Base-by-base conservation (phyloP, 192 early-diverging fungal genomes). In the Dissophora ornata region DNA sequence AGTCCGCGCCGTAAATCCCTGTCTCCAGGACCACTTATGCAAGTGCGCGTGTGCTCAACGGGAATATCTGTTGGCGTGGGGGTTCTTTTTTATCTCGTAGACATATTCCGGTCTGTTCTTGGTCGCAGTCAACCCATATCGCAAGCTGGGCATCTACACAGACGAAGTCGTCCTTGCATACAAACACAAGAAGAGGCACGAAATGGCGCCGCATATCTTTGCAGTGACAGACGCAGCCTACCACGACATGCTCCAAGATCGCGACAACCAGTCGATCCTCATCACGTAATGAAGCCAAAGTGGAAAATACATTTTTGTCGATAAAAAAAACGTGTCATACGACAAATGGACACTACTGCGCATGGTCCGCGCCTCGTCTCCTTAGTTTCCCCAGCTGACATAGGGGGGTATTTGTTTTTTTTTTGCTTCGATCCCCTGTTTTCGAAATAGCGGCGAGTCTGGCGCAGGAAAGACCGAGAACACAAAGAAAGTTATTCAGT, bases 401-500 rank as follows among this genome's bases (percentile, higher is more conserved):
- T 28, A 44, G 22, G 41, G 56, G 56, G 40, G 21, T 12, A 48
- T 11, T 40, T 38, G 15, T 25, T 0, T 57, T n/a, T 29, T 47
- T 15, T 61, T 13, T 30, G 26, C 26, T 58, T n/a, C n/a, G n/a
- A n/a, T n/a, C n/a, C n/a, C n/a, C n/a, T n/a, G n/a, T 16, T n/a
- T 46, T 22, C 24, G 58, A 12, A 24, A 36, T 60, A 94, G 91
- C 40, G 98, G 98, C 57, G 98, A 99, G 85, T 97, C 96, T 28
- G 98, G 98, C 47, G 97, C 97, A 7, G 98, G 98, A 54, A 99
- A 99, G 82, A 99, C 98, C 16, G 98, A 99, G 85, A 98, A 98
- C 83, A 99, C 97, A 16, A 99, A 99, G 66, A 97, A 96, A 57
- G 95, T 98, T 34, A 98, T 99, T 63, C 97, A 98, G 84, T 98